Evolutionary conservation across 495 filamentous ascomycete genomes (phyloP).

Genomic region (Daldinia grandis): DNA sequence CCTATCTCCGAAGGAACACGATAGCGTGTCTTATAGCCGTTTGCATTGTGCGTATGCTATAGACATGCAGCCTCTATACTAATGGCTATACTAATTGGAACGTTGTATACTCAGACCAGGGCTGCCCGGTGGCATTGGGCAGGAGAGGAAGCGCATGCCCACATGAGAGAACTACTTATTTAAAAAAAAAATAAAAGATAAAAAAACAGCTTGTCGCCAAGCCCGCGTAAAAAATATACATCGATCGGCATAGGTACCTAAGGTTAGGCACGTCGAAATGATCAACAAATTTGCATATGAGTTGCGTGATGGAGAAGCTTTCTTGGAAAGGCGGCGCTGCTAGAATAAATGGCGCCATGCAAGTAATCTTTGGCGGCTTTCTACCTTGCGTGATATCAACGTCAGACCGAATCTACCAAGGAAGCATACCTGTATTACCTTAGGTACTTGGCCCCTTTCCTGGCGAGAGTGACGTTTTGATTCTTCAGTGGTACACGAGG

Average conservation of each 20-base stretch:
- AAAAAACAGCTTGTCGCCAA: not conserved
- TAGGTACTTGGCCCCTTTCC: slow-evolving; percentile 5
- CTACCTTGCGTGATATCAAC: slow-evolving; percentile 2
- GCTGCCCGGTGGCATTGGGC: not conserved
- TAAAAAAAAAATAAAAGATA: too few species aligned
- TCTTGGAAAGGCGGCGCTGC: not conserved
- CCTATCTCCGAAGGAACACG: not conserved
- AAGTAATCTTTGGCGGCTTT: slow-evolving; percentile 9
- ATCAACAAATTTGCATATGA: slow-evolving; percentile 12
- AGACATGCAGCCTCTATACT: not conserved
- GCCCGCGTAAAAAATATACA: not conserved
- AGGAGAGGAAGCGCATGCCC: not conserved
- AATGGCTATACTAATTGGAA: not conserved
- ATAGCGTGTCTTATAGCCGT: not conserved
- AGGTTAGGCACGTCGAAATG: not conserved
- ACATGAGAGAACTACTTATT: not conserved
- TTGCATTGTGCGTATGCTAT: not conserved
- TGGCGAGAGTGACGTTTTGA: not conserved
- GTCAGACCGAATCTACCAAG: slow-evolving; percentile 8
- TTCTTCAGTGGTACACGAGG: not conserved
- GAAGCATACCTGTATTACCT: not conserved
- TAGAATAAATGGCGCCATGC: slow-evolving; percentile 1
- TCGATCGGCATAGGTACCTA: not conserved
- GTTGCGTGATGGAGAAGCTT: slow-evolving; percentile 8
- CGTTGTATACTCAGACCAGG: not conserved